Evolutionary conservation across 257 asterid genomes (phyloP), one percentile per base, ranked within the genome.

Genomic region (Solanum lycopersicoides): DNA sequence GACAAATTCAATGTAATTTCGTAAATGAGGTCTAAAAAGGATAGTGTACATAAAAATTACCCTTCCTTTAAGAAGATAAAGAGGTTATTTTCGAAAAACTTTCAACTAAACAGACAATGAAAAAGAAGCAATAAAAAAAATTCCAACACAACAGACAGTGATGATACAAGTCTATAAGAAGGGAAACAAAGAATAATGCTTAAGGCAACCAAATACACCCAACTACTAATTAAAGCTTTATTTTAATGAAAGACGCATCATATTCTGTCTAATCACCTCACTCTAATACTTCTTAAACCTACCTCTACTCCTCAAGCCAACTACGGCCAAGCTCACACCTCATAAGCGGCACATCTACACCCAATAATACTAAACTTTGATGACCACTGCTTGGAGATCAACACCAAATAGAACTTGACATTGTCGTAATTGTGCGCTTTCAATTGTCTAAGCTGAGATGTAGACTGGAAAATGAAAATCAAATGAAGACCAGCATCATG

Each of bases 81-180:
- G 0, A 0, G 2, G 1, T 21, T 21, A 1, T 8, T 9, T 21
- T 21, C 0, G 6, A 59, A 59, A 59, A 12, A 60, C 14, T 20
- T 7, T 53, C 68, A 59, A 59, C 12, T 21, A 2, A 59, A 59
- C 68, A 59, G 21, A 20, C 28, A 20, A 59, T 21, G 2, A 59
- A 59, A 21, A 59, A 53, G 1, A 35, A 35, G 39, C 7, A 35
- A 5, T 35, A 53, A 20, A 59, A 59, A 59, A 7, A 21, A 8
- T 9, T 20, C 25, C 25, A 0, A 16, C 63, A 53, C 4, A 16
- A 53, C 25, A 59, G 12, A 20, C 20, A 20, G 66, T 59, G 25
- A 20, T 59, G 25, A 20, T 59, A 59, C 0, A 20, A 56, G 25
- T 56, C 66, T 56, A 3, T 8, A 20, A 20, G 23, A 56, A 56